Evolutionary conservation across 129 eudicot genomes (phyloP).

Genomic region (Lonicera japonica): DNA sequence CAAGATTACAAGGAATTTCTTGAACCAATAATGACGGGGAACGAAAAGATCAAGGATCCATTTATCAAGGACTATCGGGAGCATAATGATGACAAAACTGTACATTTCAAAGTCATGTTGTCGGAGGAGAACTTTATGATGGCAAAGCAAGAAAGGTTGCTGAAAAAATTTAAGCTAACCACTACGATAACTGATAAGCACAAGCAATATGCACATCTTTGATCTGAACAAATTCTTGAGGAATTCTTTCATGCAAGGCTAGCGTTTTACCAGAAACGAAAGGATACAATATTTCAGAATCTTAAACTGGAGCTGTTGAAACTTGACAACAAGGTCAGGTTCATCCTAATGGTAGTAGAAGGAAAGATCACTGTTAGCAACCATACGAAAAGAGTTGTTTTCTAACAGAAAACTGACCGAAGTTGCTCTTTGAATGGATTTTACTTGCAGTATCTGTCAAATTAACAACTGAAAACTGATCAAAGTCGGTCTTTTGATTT

Average conservation of each 20-base stretch:
- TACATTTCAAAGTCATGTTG: conserved; percentile 47
- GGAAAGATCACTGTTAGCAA: conserved; percentile 62
- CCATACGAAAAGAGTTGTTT: conserved; percentile 72
- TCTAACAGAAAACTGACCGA: too few species aligned
- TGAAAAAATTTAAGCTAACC: conserved; percentile 72
- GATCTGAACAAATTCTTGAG: conserved; percentile 90
- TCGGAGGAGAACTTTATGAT: conserved; percentile 38
- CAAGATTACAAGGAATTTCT: conserved; percentile 87
- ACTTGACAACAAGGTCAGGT: conserved; percentile 76
- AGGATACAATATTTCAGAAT: conserved; percentile 47
- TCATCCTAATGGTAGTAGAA: conserved; percentile 66
- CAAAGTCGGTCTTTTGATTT: too few species aligned
- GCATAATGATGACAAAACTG: conserved; percentile 52
- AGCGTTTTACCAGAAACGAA: too few species aligned
- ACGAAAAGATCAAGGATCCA: conserved; percentile 57
- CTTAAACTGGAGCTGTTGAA: conserved; percentile 46
- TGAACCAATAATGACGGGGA: conserved; percentile 41
- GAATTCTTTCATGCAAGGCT: conserved; percentile 67
- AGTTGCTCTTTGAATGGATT: too few species aligned
- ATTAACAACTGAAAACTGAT: conserved; percentile 56
- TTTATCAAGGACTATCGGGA: conserved; percentile 63
- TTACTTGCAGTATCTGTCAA: too few species aligned
- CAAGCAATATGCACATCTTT: conserved; percentile 89
- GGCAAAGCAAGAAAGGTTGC: conserved; percentile 77
- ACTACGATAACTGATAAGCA: conserved; percentile 68